Conservation (phyloP, 2,329 filamentous ascomycete species). For the Dothiorella sarmentorum region DNA sequence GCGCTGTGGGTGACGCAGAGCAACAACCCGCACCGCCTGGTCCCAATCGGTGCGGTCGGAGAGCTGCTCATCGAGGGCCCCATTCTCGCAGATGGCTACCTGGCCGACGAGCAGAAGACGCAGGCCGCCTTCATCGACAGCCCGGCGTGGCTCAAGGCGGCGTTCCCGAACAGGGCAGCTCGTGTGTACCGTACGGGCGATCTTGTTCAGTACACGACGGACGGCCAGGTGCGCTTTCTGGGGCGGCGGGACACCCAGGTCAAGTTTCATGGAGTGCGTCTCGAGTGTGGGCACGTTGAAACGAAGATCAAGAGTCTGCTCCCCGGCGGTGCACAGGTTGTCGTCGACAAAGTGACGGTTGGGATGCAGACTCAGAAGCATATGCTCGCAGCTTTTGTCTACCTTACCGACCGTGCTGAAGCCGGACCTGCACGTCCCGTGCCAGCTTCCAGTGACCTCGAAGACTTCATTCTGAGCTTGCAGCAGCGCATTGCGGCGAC, state of each 20-base stretch:
- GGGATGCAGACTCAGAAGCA: constrained; percentile 35
- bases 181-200: not conserved
- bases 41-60: constrained; percentile 31
- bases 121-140: constrained; percentile 30
- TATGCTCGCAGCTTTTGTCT: not conserved
- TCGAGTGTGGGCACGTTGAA: not conserved
- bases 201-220: constrained; percentile 28
- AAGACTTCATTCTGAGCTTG: not conserved
- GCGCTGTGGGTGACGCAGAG: constrained; percentile 30
- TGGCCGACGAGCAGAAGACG: constrained; percentile 21
- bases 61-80: constrained; percentile 57
- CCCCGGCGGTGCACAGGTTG: constrained; percentile 25
- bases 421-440: too few species aligned
- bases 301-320: constrained; percentile 25
- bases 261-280: not conserved
- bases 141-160: too few species aligned
- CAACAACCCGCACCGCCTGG: constrained; percentile 28
- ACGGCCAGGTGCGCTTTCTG: constrained; percentile 34
- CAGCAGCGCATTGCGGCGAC: constrained; percentile 3
- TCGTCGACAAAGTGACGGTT: not conserved
- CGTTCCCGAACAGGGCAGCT: too few species aligned
- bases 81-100: constrained; percentile 40
- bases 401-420: too few species aligned
- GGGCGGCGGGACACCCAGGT: constrained; percentile 30
- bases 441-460: too few species aligned